These are phyloP conservation scores for Striga asiatica DNA, from an alignment of 257 asterid genomes.

Conservation along the genomic window DNA sequence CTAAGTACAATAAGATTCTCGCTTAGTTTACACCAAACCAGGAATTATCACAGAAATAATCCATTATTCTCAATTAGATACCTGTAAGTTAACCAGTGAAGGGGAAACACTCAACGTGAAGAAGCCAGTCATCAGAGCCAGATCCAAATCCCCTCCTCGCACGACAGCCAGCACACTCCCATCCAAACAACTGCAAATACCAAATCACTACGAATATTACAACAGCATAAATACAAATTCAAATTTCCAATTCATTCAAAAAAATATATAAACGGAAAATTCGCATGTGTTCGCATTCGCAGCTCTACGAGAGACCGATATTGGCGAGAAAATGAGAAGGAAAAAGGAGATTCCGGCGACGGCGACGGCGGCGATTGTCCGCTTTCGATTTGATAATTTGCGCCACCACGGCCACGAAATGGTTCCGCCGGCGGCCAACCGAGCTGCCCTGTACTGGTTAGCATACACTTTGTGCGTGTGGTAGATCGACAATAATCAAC, in stretches of 20 bases:
- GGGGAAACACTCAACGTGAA: conserved; percentile 92
- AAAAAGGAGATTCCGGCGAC: conserved; percentile 18
- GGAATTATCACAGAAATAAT: too few relatives aligned
- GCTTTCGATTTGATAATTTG: conserved; percentile 27
- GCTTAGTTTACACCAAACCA: too few relatives aligned
- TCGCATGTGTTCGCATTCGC: not conserved
- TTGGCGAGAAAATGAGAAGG: conserved; percentile 22
- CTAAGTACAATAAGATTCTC: too few relatives aligned
- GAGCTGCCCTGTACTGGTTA: conserved; percentile 21
- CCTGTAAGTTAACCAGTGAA: too few relatives aligned
- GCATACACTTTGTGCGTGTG: conserved; percentile 20
- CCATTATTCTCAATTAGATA: too few relatives aligned
- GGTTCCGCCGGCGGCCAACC: conserved; percentile 21
- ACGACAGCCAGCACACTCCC: conserved; percentile 86
- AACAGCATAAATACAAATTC: not conserved
- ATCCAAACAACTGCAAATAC: conserved; percentile 81
- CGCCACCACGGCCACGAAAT: conserved; percentile 24
- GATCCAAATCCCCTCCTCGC: conserved; percentile 70
- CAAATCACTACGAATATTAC: conserved; percentile 9
- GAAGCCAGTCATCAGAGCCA: conserved; percentile 67
- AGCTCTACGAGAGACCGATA: conserved; percentile 14
- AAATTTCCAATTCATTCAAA: too few relatives aligned
- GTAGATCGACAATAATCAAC: not conserved
- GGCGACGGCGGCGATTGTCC: conserved; percentile 25
- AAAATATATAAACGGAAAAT: conserved; percentile 7